Evolutionary conservation across 257 asterid genomes (phyloP), one percentile per base, ranked within the genome.

Genomic region (Verbena officinalis): DNA sequence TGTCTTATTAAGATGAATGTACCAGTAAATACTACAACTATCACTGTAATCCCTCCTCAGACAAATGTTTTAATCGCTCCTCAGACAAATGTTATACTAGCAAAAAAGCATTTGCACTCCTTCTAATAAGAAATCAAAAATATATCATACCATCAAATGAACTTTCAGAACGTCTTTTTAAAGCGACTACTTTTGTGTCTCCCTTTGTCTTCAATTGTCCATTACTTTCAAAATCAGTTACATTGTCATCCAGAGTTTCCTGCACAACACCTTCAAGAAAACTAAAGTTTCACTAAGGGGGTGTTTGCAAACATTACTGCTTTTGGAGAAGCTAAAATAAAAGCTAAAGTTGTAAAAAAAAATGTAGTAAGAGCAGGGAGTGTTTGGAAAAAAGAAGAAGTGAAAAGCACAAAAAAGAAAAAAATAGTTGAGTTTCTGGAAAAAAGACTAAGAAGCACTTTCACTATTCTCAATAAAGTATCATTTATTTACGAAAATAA

Each of bases 101-200:
- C 63, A 49, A 61, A 12, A 50, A 12, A 6, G 48, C 22, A 16
- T 19, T 13, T 20, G 45, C 30, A 55, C 33, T 48, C 52, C 46
- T 11, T 10, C 34, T 14, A 62, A 9, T 39, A 55, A 46, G 53
- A 38, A 55, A 33, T 17, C 27, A 46, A 44, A 34, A 23, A 23
- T 22, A 69, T 22, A 40, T 34, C 49, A 31, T 75, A 85, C 94
- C 99, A 80, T 77, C 89, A 57, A 16, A 55, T 14, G 73, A 70
- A 73, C 79, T 77, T 70, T 77, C 90, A 54, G 84, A 55, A 17
- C 70, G 80, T 73, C 95, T 81, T 83, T 90, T 90, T 45, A 65
- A 72, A 40, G 84, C 31, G 48, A 72, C 63, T 46, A 46, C 45
- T 70, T 64, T 72, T 56, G 74, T 67, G 65, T 71, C 80, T 50